Evolutionary conservation across 805 yeast species (phyloP).

Genomic region (Jamesozyma lodderae): DNA sequence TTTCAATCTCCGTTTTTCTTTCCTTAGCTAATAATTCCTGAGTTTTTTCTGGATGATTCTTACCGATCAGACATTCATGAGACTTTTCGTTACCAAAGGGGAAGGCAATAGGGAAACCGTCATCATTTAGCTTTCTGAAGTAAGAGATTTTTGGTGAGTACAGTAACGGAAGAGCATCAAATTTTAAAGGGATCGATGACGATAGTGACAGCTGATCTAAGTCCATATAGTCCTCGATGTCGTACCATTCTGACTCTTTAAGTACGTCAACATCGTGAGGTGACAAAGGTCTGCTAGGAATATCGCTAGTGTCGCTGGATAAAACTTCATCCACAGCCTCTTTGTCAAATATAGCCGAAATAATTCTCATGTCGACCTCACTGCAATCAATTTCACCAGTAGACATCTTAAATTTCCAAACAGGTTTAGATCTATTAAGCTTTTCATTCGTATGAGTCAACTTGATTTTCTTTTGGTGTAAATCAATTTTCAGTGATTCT

Average conservation of each 20-base stretch:
- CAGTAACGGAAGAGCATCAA: slow-evolving; percentile 39
- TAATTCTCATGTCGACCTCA: slow-evolving; percentile 57
- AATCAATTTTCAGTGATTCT: slow-evolving; percentile 45
- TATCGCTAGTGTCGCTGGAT: not conserved
- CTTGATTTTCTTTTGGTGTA: slow-evolving; percentile 47
- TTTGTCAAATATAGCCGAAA: slow-evolving; percentile 58
- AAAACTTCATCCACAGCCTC: slow-evolving; percentile 37
- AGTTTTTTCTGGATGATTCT: slow-evolving; percentile 45
- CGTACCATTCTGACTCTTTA: slow-evolving; percentile 48
- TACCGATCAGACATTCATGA: slow-evolving; percentile 46
- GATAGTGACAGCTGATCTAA: slow-evolving; percentile 42
- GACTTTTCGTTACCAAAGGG: slow-evolving; percentile 54
- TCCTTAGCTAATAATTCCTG: slow-evolving; percentile 39
- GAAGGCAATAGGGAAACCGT: slow-evolving; percentile 34
- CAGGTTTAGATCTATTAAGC: slow-evolving; percentile 36
- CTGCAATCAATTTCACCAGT: slow-evolving; percentile 62
- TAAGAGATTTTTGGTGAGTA: slow-evolving; percentile 53
- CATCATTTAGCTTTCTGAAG: slow-evolving; percentile 43
- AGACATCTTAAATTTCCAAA: slow-evolving; percentile 49
- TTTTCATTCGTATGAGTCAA: slow-evolving; percentile 36
- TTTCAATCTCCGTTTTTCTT: slow-evolving; percentile 34
- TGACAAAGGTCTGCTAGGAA: not conserved
- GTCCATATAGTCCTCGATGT: slow-evolving; percentile 67
- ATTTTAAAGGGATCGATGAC: slow-evolving; percentile 33
- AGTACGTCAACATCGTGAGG: slow-evolving; percentile 4